Base-by-base conservation (phyloP, 2,329 filamentous ascomycete species). In the Pseudocercospora eumusae region DNA sequence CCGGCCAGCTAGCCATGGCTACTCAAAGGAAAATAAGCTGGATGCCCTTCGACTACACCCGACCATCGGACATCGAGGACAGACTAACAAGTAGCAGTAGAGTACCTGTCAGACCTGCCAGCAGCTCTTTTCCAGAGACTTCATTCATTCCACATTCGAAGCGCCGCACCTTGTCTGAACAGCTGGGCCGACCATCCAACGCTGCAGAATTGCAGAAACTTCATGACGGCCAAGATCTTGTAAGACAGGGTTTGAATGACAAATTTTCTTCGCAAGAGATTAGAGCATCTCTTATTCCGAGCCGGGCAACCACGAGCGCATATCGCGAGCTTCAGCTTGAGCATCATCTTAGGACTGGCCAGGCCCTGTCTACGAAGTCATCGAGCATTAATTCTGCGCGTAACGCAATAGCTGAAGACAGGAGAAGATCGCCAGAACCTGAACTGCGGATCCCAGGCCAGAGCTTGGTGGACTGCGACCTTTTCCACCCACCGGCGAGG, bases 151-250 rank as follows among this genome's bases (percentile, higher is more conserved):
- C 18, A 23, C 44, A 40, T 42, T 25, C 52, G 33, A 52, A 42
- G 23, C 55, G 45, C 13, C 47, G 61, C 10, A 20, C 28, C 40
- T 49, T 56, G 36, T 62, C 60, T 31, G 61, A 56, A 9, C 28
- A 59, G 27, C 44, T 33, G 7, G 40, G 31, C 9, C 47, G 40
- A 61, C 49, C 47, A 47, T 36, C 47, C 42, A 36, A 54, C 47
- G 55, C 62, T 25, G 58, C 54, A 49, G 55, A 61, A 27, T 36
- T 64, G 20, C 62, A 61, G 36, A 23, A 52, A 42, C 27, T 44
- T n/a, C 55, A 58, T 45, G 58, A 59, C 27, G 25, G 40, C 23
- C 40, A 47, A 25, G 49, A 64, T 13, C 28, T 20, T 28, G 18
- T 28, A 23, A 54, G 33, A 28, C 27, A 54, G 25, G n/a, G 31